Evolutionary conservation across 169 alveolate species (phyloP).

Genomic region (Cryptosporidium sp.): DNA sequence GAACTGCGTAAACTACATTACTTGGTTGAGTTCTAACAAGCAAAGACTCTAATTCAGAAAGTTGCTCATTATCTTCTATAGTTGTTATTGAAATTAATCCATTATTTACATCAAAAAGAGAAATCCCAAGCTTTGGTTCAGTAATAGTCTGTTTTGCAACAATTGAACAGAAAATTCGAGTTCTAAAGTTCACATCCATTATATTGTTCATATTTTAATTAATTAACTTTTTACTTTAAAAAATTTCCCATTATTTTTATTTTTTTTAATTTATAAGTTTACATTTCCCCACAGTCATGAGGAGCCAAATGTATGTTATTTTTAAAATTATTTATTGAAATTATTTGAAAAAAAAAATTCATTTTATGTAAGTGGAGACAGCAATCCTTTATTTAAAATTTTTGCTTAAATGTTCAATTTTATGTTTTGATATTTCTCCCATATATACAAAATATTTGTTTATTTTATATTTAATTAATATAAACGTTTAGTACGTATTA

Average conservation of each 20-base stretch:
- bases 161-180: slow-evolving; percentile 39
- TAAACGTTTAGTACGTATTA: not conserved
- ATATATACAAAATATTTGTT: no score
- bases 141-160: slow-evolving; percentile 14
- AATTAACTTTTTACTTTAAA: not conserved
- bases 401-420: no score
- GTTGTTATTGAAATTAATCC: slow-evolving; percentile 26
- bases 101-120: slow-evolving; percentile 17
- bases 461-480: no score
- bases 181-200: slow-evolving; percentile 10
- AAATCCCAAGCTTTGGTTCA: slow-evolving; percentile 45
- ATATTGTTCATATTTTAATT: not conserved
- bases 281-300: slow-evolving; percentile 40
- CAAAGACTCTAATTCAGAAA: slow-evolving; percentile 61
- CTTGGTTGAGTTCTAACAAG: slow-evolving; percentile 42
- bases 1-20: slow-evolving; percentile 26
- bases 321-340: not conserved
- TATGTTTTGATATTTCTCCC: no score
- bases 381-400: no score
- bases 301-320: slow-evolving; percentile 17
- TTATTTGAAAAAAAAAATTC: not conserved
- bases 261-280: not conserved
- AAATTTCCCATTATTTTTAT: not conserved
- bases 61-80: slow-evolving; percentile 60
- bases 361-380: not conserved